Conservation (phyloP, 768 basidiomycete species). For the Russula olivacea region DNA sequence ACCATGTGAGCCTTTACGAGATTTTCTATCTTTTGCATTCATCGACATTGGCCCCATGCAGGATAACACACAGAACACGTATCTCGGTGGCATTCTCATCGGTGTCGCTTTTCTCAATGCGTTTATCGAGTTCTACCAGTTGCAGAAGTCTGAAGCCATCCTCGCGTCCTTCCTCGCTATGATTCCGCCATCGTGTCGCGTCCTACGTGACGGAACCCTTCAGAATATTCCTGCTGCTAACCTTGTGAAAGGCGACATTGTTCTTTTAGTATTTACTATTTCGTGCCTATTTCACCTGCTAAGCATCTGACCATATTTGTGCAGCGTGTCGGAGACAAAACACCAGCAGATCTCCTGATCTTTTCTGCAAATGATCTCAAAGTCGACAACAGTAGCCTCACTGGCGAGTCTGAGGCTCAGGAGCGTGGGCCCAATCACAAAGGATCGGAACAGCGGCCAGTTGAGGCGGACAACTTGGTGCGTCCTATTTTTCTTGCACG, state of each 20-base stretch:
- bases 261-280: constrained; percentile 44
- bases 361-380: constrained; percentile 59
- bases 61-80: constrained; percentile 59
- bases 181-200: constrained; percentile 65
- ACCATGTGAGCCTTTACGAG: constrained; percentile 37
- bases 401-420: constrained; percentile 66
- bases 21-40: not conserved
- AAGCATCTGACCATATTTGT: not conserved
- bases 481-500: constrained; percentile 8
- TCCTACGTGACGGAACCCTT: constrained; percentile 53
- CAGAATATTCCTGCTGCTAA: constrained; percentile 51
- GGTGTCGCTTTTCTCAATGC: constrained; percentile 64
- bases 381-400: constrained; percentile 65
- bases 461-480: constrained; percentile 63
- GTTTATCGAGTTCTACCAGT: constrained; percentile 62
- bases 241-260: constrained; percentile 62
- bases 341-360: constrained; percentile 59
- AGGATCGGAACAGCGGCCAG: constrained; percentile 45
- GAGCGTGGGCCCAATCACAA: constrained; percentile 45
- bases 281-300: not conserved
- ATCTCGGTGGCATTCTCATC: constrained; percentile 65
- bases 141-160: constrained; percentile 70
- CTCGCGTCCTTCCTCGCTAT: constrained; percentile 66
- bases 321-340: constrained; percentile 64
- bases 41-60: constrained; percentile 27